These are phyloP conservation scores for Rhizopogon vinicolor DNA, from an alignment of 768 basidiomycete genomes.

Conservation along the genomic window DNA sequence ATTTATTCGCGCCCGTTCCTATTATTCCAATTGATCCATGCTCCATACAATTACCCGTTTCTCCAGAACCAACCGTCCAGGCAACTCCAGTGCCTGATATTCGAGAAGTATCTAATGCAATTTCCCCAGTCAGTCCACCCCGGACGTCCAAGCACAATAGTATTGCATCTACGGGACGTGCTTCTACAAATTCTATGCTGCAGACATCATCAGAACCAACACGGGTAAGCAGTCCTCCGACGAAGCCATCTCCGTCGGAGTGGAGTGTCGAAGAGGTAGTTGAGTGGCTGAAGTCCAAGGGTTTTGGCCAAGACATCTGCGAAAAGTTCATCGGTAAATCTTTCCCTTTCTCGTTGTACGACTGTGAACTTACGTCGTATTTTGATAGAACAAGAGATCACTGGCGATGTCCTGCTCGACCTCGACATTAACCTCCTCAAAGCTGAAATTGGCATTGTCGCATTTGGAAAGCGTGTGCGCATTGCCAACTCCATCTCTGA, in stretches of 20 bases:
- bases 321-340: slow-evolving; percentile 80
- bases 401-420: slow-evolving; percentile 94
- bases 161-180: slow-evolving; percentile 21
- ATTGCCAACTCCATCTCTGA: slow-evolving; percentile 92
- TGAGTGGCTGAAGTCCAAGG: slow-evolving; percentile 80
- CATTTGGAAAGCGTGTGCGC: slow-evolving; percentile 91
- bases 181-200: slow-evolving; percentile 19
- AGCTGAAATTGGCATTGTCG: slow-evolving; percentile 86
- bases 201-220: slow-evolving; percentile 13
- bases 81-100: slow-evolving; percentile 16
- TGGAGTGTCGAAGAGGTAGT: slow-evolving; percentile 91
- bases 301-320: slow-evolving; percentile 80
- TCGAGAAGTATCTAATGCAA: slow-evolving; percentile 19
- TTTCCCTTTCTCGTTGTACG: neutral
- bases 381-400: slow-evolving; percentile 90
- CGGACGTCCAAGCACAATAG: slow-evolving; percentile 42
- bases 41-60: slow-evolving; percentile 17
- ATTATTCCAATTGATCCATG: slow-evolving; percentile 11
- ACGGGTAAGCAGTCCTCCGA: slow-evolving; percentile 14
- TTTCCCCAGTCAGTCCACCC: slow-evolving; percentile 22
- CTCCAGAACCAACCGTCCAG: slow-evolving; percentile 17
- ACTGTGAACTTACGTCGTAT: neutral
- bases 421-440: slow-evolving; percentile 91
- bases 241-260: slow-evolving; percentile 51
- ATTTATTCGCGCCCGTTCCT: slow-evolving; percentile 19